phyloP scores from a whole-genome alignment of 208 protist genomes.

The Leishmania mexicana region DNA sequence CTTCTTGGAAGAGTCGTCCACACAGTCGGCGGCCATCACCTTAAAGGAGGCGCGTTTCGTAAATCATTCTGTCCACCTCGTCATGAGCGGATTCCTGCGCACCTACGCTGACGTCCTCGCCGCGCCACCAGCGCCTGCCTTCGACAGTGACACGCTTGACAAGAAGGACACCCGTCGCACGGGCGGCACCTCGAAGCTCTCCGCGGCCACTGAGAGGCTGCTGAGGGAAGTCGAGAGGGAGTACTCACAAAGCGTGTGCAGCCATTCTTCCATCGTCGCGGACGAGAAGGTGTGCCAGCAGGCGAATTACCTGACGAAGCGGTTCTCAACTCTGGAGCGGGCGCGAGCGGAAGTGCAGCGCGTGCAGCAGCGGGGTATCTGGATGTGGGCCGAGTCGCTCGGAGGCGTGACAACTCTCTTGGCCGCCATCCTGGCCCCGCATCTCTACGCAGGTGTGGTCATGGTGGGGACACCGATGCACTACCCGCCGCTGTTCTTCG shows the following conservation, averaged over 20 bases:
- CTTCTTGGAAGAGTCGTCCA: constrained; percentile 72
- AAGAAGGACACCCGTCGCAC: constrained; percentile 2
- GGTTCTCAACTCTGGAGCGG: constrained; percentile 48
- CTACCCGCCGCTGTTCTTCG: constrained; percentile 77
- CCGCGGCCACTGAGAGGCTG: constrained; percentile 15
- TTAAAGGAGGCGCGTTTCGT: constrained; percentile 74
- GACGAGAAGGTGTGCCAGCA: constrained; percentile 25
- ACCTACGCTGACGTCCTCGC: constrained; percentile 45
- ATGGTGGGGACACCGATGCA: constrained; percentile 66
- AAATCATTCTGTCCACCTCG: constrained; percentile 61
- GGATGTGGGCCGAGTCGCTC: constrained; percentile 78
- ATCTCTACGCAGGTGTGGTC: constrained; percentile 68
- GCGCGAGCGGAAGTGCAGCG: constrained; percentile 55
- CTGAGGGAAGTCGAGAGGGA: constrained; percentile 39
- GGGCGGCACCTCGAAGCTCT: constrained; percentile 5
- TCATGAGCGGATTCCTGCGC: constrained; percentile 45
- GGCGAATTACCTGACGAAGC: constrained; percentile 34
- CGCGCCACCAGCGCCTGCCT: constrained; percentile 2
- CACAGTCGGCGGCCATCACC: constrained; percentile 58
- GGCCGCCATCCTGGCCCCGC: constrained; percentile 54
- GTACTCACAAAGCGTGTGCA: constrained; percentile 48
- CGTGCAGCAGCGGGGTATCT: constrained; percentile 50
- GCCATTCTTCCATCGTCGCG: constrained; percentile 11
- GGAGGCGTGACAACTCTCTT: constrained; percentile 63
- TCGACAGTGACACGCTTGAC: constrained; percentile 18